phyloP scores from a whole-genome alignment of 805 yeast species.

The Yamadazyma insecticola region DNA sequence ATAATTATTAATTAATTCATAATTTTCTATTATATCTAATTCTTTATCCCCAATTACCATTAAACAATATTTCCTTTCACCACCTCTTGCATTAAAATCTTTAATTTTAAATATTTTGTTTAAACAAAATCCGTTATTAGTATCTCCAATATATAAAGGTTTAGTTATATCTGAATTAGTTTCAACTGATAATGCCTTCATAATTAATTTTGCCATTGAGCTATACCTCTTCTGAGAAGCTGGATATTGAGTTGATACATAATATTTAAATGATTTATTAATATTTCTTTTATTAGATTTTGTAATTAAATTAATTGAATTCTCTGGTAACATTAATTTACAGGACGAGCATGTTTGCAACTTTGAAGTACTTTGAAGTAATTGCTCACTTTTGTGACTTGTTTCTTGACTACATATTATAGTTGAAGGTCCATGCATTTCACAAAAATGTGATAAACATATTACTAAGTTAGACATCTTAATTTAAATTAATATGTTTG shows the following conservation, averaged over 20 bases:
- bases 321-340: conserved; percentile 46
- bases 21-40: conserved; percentile 45
- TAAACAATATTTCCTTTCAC: conserved; percentile 63
- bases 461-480: conserved; percentile 40
- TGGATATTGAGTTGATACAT: conserved; percentile 60
- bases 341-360: conserved; percentile 58
- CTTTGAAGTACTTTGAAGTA: conserved; percentile 37
- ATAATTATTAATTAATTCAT: conserved; percentile 46
- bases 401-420: conserved; percentile 61
- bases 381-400: conserved; percentile 17
- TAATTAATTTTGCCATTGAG: conserved; percentile 53
- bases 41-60: conserved; percentile 56
- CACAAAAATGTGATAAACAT: conserved; percentile 71
- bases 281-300: conserved; percentile 17
- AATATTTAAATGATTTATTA: too few relatives aligned
- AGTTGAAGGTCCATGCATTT: conserved; percentile 69
- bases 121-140: conserved; percentile 54
- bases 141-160: conserved; percentile 64
- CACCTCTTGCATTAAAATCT: conserved; percentile 68
- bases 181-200: conserved; percentile 65
- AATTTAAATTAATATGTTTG: background rate
- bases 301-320: conserved; percentile 13
- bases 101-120: conserved; percentile 56
- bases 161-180: conserved; percentile 53
- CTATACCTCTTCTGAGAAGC: conserved; percentile 44